Percentiles rank a stretch among this genome's conserved stretches.
These are phyloP conservation scores for Penicillium sp. DNA, from an alignment of 2,329 filamentous ascomycete genomes.

Conservation along the genomic window DNA sequence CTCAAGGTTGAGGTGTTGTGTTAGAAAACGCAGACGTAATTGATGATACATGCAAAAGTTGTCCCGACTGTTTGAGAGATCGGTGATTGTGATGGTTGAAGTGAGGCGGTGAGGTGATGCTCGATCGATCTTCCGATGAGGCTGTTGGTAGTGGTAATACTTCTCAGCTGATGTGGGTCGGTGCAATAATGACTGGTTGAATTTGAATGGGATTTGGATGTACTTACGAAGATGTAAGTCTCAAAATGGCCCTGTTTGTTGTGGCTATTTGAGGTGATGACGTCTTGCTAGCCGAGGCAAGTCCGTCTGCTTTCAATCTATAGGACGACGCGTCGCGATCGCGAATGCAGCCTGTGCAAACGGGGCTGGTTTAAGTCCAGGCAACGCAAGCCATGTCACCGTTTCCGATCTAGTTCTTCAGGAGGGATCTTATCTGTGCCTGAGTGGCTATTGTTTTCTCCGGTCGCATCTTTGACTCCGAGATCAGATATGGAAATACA, in stretches of 20 bases:
- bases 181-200: too few relatives aligned
- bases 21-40: neutral
- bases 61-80: neutral
- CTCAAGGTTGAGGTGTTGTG: constrained; percentile 1
- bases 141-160: neutral
- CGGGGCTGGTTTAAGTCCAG: neutral
- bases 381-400: neutral
- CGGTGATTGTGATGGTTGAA: neutral
- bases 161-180: too few relatives aligned
- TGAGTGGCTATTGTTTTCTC: too few relatives aligned
- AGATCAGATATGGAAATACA: too few relatives aligned
- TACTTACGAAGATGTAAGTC: neutral
- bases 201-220: too few relatives aligned
- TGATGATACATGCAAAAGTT: constrained; percentile 4
- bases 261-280: neutral
- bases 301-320: neutral
- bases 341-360: neutral
- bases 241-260: neutral
- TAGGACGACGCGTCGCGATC: neutral
- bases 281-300: neutral
- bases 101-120: neutral
- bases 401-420: neutral
- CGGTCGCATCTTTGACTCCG: too few relatives aligned
- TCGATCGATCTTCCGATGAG: neutral
- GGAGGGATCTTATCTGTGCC: neutral